phyloP scores from a whole-genome alignment of 2,329 filamentous ascomycete genomes.

The Botrytis elliptica region DNA sequence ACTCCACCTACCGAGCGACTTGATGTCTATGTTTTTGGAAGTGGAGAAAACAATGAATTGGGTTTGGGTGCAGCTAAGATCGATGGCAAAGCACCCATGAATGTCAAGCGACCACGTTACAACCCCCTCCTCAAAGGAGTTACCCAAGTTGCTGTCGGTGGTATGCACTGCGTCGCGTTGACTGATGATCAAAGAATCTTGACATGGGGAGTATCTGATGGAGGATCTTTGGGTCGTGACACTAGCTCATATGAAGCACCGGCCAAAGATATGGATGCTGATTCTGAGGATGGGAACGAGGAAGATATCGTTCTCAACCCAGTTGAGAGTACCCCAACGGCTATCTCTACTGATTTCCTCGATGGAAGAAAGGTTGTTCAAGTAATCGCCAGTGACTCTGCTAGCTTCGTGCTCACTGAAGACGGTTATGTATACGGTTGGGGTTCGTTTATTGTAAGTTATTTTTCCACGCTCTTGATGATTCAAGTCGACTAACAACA shows the following conservation, averaged over 20 bases:
- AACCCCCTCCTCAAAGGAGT: slow-evolving; percentile 64
- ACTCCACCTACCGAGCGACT: slow-evolving; percentile 41
- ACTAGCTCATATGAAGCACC: slow-evolving; percentile 60
- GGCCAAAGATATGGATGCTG: slow-evolving; percentile 54
- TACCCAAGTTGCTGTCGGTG: slow-evolving; percentile 74
- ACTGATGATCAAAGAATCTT: slow-evolving; percentile 79
- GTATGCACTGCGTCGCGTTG: slow-evolving; percentile 77
- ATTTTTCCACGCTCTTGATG: not conserved
- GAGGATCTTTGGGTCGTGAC: slow-evolving; percentile 74
- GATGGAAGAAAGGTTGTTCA: not conserved
- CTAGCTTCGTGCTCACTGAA: slow-evolving; percentile 72
- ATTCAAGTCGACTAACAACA: slow-evolving; percentile 25
- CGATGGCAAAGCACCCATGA: slow-evolving; percentile 59
- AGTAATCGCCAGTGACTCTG: slow-evolving; percentile 71
- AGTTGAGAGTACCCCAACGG: slow-evolving; percentile 65
- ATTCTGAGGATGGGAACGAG: slow-evolving; percentile 44
- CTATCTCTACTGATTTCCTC: slow-evolving; percentile 7
- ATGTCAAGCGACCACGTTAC: slow-evolving; percentile 72
- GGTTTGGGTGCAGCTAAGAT: slow-evolving; percentile 69
- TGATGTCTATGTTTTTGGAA: slow-evolving; percentile 78
- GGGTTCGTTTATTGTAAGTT: slow-evolving; percentile 72
- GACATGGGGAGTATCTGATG: slow-evolving; percentile 87
- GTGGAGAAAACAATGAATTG: slow-evolving; percentile 78
- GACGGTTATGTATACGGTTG: slow-evolving; percentile 78
- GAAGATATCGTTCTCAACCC: slow-evolving; percentile 65